phyloP scores from a whole-genome alignment of 768 basidiomycete genomes.

The Hortiboletus flavorubellus region DNA sequence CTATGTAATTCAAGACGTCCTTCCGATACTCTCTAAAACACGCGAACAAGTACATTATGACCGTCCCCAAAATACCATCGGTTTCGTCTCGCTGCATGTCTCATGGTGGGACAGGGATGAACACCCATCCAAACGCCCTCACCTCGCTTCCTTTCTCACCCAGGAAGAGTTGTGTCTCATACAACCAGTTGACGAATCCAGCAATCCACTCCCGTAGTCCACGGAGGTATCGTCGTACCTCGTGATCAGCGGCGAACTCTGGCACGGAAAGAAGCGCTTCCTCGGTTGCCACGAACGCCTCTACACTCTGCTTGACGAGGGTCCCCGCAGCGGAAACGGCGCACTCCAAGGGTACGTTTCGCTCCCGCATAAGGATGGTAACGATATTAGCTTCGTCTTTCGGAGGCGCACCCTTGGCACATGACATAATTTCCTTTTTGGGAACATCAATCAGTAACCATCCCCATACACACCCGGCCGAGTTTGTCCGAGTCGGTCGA shows the following conservation, averaged over 20 bases:
- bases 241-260: constrained; percentile 16
- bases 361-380: constrained; percentile 43
- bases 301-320: constrained; percentile 27
- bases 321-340: constrained; percentile 32
- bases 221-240: constrained; percentile 40
- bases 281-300: constrained; percentile 27
- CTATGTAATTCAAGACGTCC: constrained; percentile 7
- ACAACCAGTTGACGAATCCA: constrained; percentile 62
- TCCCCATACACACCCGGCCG: no score
- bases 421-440: constrained; percentile 57
- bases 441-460: background rate
- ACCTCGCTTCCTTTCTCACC: constrained; percentile 56
- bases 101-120: constrained; percentile 33
- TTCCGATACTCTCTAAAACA: background rate
- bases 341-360: constrained; percentile 45
- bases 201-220: constrained; percentile 54
- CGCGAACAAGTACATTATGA: constrained; percentile 3
- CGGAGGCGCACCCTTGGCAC: constrained; percentile 42
- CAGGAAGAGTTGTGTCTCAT: constrained; percentile 61
- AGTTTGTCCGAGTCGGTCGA: no score
- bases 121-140: constrained; percentile 61
- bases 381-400: constrained; percentile 45
- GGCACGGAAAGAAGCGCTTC: constrained; percentile 17
- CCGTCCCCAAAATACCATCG: background rate
- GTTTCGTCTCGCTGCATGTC: background rate